Percentiles rank a stretch among this genome's conserved stretches.
These are phyloP conservation scores for Chlorociboria aeruginascens DNA, from an alignment of 495 filamentous ascomycete species.

Conservation along the genomic window DNA sequence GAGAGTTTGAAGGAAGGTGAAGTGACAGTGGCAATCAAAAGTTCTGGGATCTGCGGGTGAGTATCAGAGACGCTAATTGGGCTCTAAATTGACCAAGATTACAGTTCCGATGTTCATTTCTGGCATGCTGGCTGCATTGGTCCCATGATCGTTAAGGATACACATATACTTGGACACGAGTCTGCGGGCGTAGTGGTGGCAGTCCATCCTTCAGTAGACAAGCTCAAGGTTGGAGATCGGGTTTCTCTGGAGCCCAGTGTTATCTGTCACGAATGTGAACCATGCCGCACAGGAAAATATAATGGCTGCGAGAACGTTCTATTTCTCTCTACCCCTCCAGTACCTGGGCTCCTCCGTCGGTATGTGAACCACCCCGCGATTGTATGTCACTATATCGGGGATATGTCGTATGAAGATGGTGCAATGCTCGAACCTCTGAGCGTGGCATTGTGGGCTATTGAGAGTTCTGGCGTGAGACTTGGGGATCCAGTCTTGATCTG, in stretches of 20 bases:
- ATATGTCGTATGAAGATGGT: constrained; percentile 82
- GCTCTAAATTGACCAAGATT: background rate
- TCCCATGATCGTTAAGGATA: constrained; percentile 79
- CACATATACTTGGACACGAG: constrained; percentile 88
- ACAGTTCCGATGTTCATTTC: constrained; percentile 87
- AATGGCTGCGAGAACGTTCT: constrained; percentile 78
- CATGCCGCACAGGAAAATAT: constrained; percentile 82
- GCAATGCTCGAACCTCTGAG: constrained; percentile 78
- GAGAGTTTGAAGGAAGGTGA: constrained; percentile 64
- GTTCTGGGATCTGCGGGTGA: constrained; percentile 89
- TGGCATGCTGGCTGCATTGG: constrained; percentile 91
- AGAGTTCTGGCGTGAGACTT: constrained; percentile 62
- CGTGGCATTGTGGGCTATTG: constrained; percentile 74
- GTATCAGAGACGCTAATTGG: constrained; percentile 18
- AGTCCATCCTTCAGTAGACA: constrained; percentile 64
- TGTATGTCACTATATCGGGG: constrained; percentile 87
- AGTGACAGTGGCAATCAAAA: constrained; percentile 73
- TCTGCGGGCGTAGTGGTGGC: constrained; percentile 77
- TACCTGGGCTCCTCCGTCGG: constrained; percentile 76
- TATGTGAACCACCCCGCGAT: constrained; percentile 88
- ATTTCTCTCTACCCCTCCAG: constrained; percentile 82
- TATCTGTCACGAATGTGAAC: constrained; percentile 79
- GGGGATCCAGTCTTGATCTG: constrained; percentile 80
- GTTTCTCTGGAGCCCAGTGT: constrained; percentile 88
- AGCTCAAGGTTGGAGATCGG: constrained; percentile 68